A percentile compares a stretch with the other conserved stretches of the same genome.
Evolutionary conservation across 106 monocot species (phyloP).

Genomic region (Alisma plantagoaquatica): DNA sequence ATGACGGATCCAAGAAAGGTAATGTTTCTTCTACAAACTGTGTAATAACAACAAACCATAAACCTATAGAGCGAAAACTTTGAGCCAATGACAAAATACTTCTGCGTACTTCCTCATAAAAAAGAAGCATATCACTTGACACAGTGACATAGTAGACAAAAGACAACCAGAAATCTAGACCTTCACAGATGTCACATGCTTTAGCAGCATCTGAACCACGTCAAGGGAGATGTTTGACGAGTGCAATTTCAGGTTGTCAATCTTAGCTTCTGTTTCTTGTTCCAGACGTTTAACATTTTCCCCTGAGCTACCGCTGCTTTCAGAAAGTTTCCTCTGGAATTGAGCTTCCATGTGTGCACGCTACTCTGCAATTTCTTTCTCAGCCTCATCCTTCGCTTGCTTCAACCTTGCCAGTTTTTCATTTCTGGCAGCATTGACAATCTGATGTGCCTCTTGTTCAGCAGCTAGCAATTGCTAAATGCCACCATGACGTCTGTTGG

Average conservation of each 20-base stretch:
- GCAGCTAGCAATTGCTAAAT: constrained; percentile 25
- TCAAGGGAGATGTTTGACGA: constrained; percentile 47
- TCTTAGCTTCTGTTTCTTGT: constrained; percentile 57
- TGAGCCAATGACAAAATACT: too few relatives aligned
- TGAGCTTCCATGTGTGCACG: constrained; percentile 86
- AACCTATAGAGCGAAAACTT: too few relatives aligned
- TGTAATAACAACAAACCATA: too few relatives aligned
- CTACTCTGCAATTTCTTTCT: constrained; percentile 64
- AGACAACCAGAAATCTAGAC: neutral
- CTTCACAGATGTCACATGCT: constrained; percentile 44
- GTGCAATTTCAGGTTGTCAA: constrained; percentile 36
- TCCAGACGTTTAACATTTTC: constrained; percentile 84
- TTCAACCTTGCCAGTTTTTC: constrained; percentile 50
- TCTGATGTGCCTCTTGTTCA: constrained; percentile 26
- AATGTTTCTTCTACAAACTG: too few relatives aligned
- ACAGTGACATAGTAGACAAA: too few relatives aligned
- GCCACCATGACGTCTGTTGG: constrained; percentile 24
- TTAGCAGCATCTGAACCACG: constrained; percentile 72
- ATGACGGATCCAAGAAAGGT: too few relatives aligned
- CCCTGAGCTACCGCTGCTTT: constrained; percentile 81
- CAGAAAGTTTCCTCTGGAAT: constrained; percentile 69
- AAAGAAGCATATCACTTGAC: too few relatives aligned
- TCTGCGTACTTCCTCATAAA: too few relatives aligned
- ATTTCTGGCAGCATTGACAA: constrained; percentile 26
- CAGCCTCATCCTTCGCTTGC: constrained; percentile 94